Evolutionary conservation across 75 land plant genomes (phyloP).

Genomic region (Cryptomeria japonica): DNA sequence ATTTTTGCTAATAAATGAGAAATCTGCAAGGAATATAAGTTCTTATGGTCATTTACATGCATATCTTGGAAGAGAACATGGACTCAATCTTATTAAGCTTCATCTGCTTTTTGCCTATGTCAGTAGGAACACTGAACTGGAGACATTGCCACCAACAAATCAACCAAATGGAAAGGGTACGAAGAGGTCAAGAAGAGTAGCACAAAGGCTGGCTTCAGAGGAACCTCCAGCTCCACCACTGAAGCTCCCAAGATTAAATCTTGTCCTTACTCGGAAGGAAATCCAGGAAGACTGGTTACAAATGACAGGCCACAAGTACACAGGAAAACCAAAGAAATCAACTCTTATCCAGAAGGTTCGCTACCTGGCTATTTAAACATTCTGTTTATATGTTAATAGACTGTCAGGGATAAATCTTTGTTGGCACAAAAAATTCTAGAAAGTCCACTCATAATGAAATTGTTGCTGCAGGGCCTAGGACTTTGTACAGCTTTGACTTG

Average conservation of each 20-base stretch:
- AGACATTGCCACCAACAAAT: background rate
- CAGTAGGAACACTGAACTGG: background rate
- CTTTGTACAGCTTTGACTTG: conserved; percentile 57
- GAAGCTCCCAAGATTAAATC: conserved; percentile 51
- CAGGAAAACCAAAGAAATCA: conserved; percentile 54
- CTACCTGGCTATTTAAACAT: background rate
- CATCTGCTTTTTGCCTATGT: background rate
- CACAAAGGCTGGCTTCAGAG: conserved; percentile 29
- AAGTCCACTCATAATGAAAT: background rate
- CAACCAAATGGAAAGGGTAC: conserved; percentile 21
- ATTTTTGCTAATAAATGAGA: background rate
- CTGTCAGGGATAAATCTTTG: background rate
- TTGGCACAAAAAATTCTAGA: conserved; percentile 3
- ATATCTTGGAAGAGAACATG: background rate
- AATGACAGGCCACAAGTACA: conserved; percentile 50
- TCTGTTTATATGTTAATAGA: background rate
- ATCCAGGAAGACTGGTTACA: conserved; percentile 58
- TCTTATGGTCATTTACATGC: background rate
- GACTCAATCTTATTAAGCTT: background rate
- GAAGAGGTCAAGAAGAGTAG: conserved; percentile 48
- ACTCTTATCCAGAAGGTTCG: conserved; percentile 41
- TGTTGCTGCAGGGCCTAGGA: conserved; percentile 45
- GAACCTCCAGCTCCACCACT: conserved; percentile 57
- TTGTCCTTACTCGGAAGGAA: conserved; percentile 52
- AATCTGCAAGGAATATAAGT: background rate